Conservation (phyloP, 2,329 filamentous ascomycete genomes). For the Claviceps fusiformis region DNA sequence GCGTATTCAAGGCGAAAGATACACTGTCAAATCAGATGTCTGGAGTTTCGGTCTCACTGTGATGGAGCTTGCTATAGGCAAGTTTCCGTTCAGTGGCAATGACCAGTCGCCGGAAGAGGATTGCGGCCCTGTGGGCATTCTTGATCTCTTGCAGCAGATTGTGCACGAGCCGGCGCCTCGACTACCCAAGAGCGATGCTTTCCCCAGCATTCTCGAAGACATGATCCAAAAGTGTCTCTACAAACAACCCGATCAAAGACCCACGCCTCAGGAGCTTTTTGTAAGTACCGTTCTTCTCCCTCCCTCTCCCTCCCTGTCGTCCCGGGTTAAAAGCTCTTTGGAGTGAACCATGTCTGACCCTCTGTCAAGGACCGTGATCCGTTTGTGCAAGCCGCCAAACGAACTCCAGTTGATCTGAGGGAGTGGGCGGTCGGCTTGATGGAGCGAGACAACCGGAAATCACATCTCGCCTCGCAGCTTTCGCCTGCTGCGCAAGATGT, state of each 20-base stretch:
- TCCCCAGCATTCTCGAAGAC: constrained; percentile 86
- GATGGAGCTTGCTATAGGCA: constrained; percentile 95
- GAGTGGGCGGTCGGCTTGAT: constrained; percentile 92
- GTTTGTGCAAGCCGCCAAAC: constrained; percentile 91
- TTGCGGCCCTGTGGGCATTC: constrained; percentile 79
- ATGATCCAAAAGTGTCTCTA: constrained; percentile 93
- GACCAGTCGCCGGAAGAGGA: constrained; percentile 59
- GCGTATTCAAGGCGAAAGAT: constrained; percentile 90
- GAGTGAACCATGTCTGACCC: constrained; percentile 4
- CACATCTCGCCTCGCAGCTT: constrained; percentile 70
- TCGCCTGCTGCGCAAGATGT: constrained; percentile 68
- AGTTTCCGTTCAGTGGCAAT: constrained; percentile 81
- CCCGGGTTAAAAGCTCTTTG: background rate
- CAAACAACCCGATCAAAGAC: constrained; percentile 78
- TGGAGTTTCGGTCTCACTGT: constrained; percentile 94
- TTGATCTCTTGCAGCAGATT: constrained; percentile 93
- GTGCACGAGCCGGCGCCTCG: constrained; percentile 90
- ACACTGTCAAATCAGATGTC: constrained; percentile 96
- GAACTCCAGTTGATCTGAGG: constrained; percentile 84
- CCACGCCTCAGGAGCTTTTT: constrained; percentile 86
- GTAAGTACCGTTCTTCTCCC: constrained; percentile 27
- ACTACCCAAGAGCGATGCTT: constrained; percentile 92
- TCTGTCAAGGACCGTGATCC: constrained; percentile 64
- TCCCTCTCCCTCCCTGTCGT: background rate
- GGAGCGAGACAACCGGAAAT: constrained; percentile 91